Evolutionary conservation across 2,329 filamentous ascomycete species (phyloP).

Genomic region (Cadophora sp.): DNA sequence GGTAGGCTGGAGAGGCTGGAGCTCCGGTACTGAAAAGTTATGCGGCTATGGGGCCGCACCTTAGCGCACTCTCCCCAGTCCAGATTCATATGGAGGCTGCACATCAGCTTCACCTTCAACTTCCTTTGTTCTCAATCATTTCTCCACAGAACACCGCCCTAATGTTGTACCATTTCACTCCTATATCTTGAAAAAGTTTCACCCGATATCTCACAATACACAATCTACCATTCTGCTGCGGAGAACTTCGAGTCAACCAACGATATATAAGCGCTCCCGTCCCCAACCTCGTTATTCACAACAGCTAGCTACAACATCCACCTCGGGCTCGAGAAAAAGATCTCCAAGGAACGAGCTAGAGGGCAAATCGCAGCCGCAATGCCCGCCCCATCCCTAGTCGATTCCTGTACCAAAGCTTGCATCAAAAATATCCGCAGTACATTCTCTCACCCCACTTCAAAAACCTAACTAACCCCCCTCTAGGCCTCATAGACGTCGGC

Average conservation of each 20-base stretch:
- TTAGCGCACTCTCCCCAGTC: conserved; percentile 8
- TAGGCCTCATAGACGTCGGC: conserved; percentile 72
- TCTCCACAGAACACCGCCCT: neutral
- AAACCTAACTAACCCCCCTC: conserved; percentile 18
- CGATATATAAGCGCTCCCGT: neutral
- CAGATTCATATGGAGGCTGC: neutral
- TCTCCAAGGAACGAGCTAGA: neutral
- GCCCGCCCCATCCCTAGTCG: conserved; percentile 57
- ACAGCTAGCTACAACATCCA: neutral
- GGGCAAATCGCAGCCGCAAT: conserved; percentile 39
- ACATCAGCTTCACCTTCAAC: neutral
- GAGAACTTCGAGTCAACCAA: neutral
- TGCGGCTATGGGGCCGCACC: conserved; percentile 11
- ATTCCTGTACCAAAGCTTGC: conserved; percentile 57
- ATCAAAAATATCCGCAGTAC: conserved; percentile 57
- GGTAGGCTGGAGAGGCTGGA: too few relatives aligned
- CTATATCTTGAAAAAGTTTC: neutral
- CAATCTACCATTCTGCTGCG: neutral
- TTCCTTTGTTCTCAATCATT: neutral
- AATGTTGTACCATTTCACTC: neutral
- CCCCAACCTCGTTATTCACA: neutral
- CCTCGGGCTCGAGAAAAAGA: neutral
- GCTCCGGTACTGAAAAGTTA: neutral
- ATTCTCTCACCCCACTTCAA: conserved; percentile 11
- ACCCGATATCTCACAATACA: neutral